Evolutionary conservation across 805 yeast genomes (phyloP).

Genomic region (Grigorovia transvaalensis): DNA sequence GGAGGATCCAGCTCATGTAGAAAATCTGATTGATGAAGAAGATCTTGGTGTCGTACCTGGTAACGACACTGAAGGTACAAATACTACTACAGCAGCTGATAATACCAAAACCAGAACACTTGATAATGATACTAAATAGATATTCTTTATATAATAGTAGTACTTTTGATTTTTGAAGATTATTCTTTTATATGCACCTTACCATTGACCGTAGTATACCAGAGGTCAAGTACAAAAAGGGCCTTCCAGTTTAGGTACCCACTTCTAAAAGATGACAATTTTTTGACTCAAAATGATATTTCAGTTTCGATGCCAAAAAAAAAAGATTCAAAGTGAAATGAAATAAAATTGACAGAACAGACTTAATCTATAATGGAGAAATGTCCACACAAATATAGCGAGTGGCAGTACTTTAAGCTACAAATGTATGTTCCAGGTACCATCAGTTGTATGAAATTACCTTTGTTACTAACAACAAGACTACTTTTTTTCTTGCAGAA

Average conservation of each 20-base stretch:
- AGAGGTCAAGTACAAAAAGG: too few relatives aligned
- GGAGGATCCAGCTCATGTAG: not conserved
- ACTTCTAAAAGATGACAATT: too few relatives aligned
- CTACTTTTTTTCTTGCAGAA: conserved; percentile 1
- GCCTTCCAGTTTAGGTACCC: too few relatives aligned
- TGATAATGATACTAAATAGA: too few relatives aligned
- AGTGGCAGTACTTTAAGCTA: conserved; percentile 20
- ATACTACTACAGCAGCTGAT: not conserved
- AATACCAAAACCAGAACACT: too few relatives aligned
- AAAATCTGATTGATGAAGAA: not conserved
- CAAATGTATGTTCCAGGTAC: conserved; percentile 14
- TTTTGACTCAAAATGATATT: too few relatives aligned
- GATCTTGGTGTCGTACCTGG: not conserved
- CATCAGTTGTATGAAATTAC: not conserved
- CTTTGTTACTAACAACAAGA: too few relatives aligned
- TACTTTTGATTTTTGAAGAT: too few relatives aligned
- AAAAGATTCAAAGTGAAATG: not conserved
- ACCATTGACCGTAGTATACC: too few relatives aligned
- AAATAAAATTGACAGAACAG: not conserved
- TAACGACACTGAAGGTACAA: not conserved
- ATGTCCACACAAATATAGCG: conserved; percentile 7
- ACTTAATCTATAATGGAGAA: not conserved
- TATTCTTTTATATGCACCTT: too few relatives aligned
- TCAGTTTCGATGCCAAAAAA: too few relatives aligned
- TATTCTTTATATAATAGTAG: too few relatives aligned